Evolutionary conservation across 805 yeast genomes (phyloP).

Genomic region (Lipomyces yamadae): DNA sequence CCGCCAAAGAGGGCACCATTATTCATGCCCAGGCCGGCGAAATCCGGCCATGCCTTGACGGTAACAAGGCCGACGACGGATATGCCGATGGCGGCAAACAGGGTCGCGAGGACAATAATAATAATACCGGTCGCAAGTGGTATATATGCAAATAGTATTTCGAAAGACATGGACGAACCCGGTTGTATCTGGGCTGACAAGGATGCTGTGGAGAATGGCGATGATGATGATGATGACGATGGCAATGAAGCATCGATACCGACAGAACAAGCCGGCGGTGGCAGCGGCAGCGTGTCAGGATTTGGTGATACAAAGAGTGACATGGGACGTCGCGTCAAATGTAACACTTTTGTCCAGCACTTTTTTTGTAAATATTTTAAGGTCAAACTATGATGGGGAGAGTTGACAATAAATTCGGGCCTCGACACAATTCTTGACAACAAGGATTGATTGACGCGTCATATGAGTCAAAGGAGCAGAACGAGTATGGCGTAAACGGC

Average conservation of each 20-base stretch:
- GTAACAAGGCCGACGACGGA: background rate
- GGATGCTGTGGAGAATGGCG: background rate
- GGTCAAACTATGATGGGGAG: no score
- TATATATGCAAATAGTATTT: background rate
- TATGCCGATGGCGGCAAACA: constrained; percentile 1
- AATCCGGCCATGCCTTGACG: constrained; percentile 11
- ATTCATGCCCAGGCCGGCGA: constrained; percentile 7
- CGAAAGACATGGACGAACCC: background rate
- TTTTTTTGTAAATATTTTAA: no score
- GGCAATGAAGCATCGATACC: background rate
- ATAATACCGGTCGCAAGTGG: constrained; percentile 1
- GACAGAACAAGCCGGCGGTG: background rate
- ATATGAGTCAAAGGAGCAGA: no score
- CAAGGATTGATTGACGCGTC: no score
- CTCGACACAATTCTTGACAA: no score
- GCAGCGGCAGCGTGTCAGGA: background rate
- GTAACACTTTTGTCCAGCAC: background rate
- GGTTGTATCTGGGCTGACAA: background rate
- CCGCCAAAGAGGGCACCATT: constrained; percentile 8
- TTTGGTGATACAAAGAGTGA: background rate
- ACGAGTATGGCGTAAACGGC: no score
- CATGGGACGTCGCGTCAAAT: background rate
- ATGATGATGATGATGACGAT: background rate
- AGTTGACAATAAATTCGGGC: no score
- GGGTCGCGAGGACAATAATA: background rate